These are phyloP conservation scores for Curvularia hawaiiensis DNA, from an alignment of 2,329 filamentous ascomycete species.

Conservation along the genomic window DNA sequence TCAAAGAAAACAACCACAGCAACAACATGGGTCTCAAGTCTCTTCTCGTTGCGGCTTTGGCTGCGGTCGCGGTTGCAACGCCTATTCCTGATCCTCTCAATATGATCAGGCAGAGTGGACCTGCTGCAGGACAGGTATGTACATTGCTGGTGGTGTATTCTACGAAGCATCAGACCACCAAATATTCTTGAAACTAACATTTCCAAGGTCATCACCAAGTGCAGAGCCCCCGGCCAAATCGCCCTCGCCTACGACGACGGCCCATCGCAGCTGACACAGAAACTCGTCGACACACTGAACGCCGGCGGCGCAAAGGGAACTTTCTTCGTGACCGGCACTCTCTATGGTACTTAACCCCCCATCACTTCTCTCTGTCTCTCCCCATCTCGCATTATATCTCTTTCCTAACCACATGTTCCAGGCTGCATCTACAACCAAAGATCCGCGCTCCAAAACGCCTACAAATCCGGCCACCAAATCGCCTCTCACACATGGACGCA, in stretches of 20 bases:
- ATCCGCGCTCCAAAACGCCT: conserved; percentile 38
- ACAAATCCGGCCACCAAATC: conserved; percentile 44
- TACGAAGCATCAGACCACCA: not conserved
- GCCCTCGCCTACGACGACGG: conserved; percentile 46
- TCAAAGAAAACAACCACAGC: not conserved
- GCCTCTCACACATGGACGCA: conserved; percentile 46
- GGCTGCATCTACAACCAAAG: conserved; percentile 44
- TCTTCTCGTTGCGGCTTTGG: conserved; percentile 28
- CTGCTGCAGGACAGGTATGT: conserved; percentile 31
- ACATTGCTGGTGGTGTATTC: not conserved
- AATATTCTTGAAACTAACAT: not conserved
- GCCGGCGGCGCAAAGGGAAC: conserved; percentile 43
- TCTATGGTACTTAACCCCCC: conserved; percentile 25
- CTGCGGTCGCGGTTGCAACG: conserved; percentile 25
- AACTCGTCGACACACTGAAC: conserved; percentile 38
- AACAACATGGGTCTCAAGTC: conserved; percentile 31
- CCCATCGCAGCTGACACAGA: conserved; percentile 44
- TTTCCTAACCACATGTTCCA: not conserved
- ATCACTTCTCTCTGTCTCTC: too few species aligned
- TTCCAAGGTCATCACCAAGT: conserved; percentile 36
- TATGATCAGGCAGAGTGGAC: conserved; percentile 35
- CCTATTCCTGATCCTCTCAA: conserved; percentile 35
- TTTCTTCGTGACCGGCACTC: conserved; percentile 42
- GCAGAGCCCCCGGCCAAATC: conserved; percentile 33
- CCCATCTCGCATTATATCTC: too few species aligned